Evolutionary conservation across 192 early-diverging fungal species (phyloP).

Genomic region (Coemansia sp.): DNA sequence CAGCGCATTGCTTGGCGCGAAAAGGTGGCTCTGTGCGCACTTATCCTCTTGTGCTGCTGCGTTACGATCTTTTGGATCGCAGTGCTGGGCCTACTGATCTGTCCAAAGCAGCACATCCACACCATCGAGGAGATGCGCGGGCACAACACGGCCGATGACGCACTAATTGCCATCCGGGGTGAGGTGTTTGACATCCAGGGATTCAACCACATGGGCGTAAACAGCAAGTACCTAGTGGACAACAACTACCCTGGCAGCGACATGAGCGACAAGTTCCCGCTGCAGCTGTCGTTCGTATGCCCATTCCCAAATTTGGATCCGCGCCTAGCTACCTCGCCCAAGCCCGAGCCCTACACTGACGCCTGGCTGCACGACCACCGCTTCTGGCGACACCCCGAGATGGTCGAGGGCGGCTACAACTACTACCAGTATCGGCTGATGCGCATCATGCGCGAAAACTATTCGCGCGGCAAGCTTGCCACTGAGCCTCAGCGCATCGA

Average conservation of each 20-base stretch:
- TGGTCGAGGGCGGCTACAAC: conserved; percentile 65
- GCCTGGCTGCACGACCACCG: conserved; percentile 73
- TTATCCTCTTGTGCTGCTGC: conserved; percentile 77
- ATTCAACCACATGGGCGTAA: conserved; percentile 58
- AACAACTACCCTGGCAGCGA: conserved; percentile 68
- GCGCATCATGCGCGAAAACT: conserved; percentile 61
- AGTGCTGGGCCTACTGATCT: conserved; percentile 69
- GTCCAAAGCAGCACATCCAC: conserved; percentile 73
- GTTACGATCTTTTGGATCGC: conserved; percentile 86
- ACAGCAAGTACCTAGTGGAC: conserved; percentile 51
- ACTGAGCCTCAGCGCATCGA: conserved; percentile 60
- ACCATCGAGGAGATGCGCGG: conserved; percentile 64
- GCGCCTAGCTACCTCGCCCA: conserved; percentile 56
- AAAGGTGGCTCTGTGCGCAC: conserved; percentile 87
- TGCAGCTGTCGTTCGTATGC: conserved; percentile 63
- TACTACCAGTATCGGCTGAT: conserved; percentile 69
- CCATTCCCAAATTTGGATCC: conserved; percentile 58
- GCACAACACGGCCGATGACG: conserved; percentile 60
- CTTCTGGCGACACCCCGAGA: conserved; percentile 70
- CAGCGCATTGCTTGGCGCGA: conserved; percentile 96
- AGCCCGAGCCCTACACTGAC: conserved; percentile 60
- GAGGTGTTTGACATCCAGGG: conserved; percentile 78
- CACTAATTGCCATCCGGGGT: conserved; percentile 72
- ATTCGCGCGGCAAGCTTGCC: conserved; percentile 68
- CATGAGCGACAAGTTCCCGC: conserved; percentile 67